Evolutionary conservation across 1,139 yeast species (phyloP).

Genomic region (Pichia inconspicua): DNA sequence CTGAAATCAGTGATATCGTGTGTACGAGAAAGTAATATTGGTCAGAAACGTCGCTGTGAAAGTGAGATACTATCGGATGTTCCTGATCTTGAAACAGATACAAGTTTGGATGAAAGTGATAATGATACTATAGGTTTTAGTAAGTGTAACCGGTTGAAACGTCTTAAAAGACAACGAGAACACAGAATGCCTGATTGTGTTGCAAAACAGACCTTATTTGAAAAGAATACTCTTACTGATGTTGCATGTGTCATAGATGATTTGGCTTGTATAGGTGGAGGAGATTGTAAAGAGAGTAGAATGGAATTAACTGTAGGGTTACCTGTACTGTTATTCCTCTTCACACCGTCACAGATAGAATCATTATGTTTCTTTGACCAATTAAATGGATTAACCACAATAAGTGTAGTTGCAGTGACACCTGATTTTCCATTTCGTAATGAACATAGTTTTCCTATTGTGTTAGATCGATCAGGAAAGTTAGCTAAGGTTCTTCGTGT

Average conservation of each 20-base stretch:
- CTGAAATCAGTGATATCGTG: not conserved
- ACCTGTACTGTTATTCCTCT: constrained; percentile 9
- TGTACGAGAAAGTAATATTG: not conserved
- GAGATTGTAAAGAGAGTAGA: not conserved
- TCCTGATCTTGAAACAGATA: not conserved
- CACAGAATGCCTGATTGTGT: constrained; percentile 12
- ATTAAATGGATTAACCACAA: constrained; percentile 1
- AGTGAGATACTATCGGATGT: not conserved
- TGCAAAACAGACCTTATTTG: constrained; percentile 17
- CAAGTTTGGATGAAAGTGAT: not conserved
- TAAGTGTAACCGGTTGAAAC: not conserved
- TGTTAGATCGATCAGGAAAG: constrained; percentile 22
- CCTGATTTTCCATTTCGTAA: constrained; percentile 14
- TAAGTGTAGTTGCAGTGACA: constrained; percentile 19
- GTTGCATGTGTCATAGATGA: not conserved
- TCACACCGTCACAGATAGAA: constrained; percentile 5
- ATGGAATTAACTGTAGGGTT: not conserved
- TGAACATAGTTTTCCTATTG: constrained; percentile 19
- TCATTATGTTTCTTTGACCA: constrained; percentile 4
- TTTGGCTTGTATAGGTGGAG: not conserved
- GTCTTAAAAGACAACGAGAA: not conserved
- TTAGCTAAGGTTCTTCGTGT: constrained; percentile 27
- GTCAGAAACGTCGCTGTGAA: not conserved
- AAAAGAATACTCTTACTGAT: constrained; percentile 12
- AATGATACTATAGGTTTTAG: not conserved